Evolutionary conservation across 2,329 filamentous ascomycete species (phyloP).

Genomic region (Cladosporium austrohemisphaericum): DNA sequence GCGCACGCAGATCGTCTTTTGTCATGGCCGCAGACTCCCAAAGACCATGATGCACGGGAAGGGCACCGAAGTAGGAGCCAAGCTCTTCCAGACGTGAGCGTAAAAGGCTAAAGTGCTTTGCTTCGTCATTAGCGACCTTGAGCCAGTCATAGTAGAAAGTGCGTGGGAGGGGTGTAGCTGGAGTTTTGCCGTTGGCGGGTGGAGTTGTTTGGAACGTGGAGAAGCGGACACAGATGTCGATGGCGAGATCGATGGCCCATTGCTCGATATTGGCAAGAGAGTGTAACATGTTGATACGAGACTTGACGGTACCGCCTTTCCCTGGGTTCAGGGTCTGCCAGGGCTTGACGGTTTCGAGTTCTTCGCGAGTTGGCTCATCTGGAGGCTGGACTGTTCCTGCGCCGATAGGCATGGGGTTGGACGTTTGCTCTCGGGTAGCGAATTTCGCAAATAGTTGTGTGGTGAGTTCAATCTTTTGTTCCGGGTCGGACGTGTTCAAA

Average conservation of each 20-base stretch:
- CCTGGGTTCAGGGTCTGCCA: conserved; percentile 16
- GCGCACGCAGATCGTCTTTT: conserved; percentile 16
- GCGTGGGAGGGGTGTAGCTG: conserved; percentile 12
- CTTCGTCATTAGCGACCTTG: conserved; percentile 19
- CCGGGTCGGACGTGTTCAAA: conserved; percentile 17
- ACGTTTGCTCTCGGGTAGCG: conserved; percentile 15
- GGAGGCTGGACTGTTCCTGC: conserved; percentile 15
- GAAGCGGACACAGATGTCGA: conserved; percentile 19
- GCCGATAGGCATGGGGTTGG: conserved; percentile 17
- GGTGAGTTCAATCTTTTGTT: conserved; percentile 18
- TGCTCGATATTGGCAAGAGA: conserved; percentile 19
- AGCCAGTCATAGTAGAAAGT: conserved; percentile 20
- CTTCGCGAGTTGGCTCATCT: conserved; percentile 13
- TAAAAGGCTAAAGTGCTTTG: conserved; percentile 17
- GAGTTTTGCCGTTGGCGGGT: background rate
- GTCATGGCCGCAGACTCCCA: conserved; percentile 18
- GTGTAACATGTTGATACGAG: conserved; percentile 17
- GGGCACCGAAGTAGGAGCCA: conserved; percentile 16
- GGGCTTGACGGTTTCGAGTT: conserved; percentile 12
- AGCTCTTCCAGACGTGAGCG: conserved; percentile 17
- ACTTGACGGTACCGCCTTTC: conserved; percentile 17
- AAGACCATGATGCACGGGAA: conserved; percentile 18
- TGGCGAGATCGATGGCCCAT: conserved; percentile 19
- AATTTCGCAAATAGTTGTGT: conserved; percentile 17
- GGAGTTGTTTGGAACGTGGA: conserved; percentile 13